Base-by-base conservation (phyloP, 2,329 filamentous ascomycete species). In the Hymenoscyphus albidus region DNA sequence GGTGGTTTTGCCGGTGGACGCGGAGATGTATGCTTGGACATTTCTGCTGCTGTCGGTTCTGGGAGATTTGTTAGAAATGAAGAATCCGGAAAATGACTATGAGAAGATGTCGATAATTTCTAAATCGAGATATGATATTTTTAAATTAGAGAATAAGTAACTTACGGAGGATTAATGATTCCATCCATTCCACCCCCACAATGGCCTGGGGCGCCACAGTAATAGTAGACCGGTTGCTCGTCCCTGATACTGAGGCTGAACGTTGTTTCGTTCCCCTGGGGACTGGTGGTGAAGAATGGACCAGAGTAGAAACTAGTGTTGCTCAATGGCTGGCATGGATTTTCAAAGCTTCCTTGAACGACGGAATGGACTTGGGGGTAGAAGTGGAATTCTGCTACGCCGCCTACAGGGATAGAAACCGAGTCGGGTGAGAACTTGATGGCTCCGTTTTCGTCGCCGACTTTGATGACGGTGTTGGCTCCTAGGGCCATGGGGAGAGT, bases 311-410 rank as follows among this genome's bases (percentile, higher is more conserved):
- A 63, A 16, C 74, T 73, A n/a, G 66, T 64, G 39, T 71, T 67
- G 14, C 63, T 63, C n/a, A 73, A 59, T 16, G 76, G 76, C n/a
- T 60, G 32, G 64, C 77, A 78, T 13, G 77, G 77, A 2, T 66
- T 67, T 18, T 67, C 70, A 59, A 78, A 78, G 35, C 70, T 69
- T 35, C 72, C 72, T 68, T 79, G 76, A 3, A 76, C 78, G 57
- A 85, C 76, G 27, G 79, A 79, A 78, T 85, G 83, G 75, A 81
- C 83, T 64, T 69, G 72, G 9, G 83, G 79, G 67, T 79, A 80
- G 77, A 82, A 86, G 70, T 83, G 80, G 77, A 81, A 86, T 76
- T 85, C 82, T 64, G 86, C 73, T 4, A 81, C 68, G 65, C 84
- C 81, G 64, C 83, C 83, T 7, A 79, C 64, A 13, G 76, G 73